phyloP scores from a whole-genome alignment of 2,329 filamentous ascomycete species.

The Aspergillus candidus region DNA sequence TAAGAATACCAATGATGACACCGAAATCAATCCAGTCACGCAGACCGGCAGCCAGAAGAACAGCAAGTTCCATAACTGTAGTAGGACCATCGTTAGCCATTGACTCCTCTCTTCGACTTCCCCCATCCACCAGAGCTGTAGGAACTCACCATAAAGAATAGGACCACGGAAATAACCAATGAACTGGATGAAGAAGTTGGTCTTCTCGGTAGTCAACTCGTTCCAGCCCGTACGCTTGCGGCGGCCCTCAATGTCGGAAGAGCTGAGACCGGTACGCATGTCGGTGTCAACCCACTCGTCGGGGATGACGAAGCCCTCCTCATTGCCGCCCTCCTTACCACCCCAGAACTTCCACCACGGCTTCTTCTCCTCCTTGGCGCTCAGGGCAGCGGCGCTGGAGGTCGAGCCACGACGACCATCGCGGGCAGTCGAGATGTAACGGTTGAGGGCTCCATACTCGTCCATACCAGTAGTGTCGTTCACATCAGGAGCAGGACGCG shows the following conservation, averaged over 20 bases:
- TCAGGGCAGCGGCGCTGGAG: slow-evolving; percentile 38
- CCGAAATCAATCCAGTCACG: slow-evolving; percentile 71
- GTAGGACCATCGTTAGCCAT: no score
- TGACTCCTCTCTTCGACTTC: no score
- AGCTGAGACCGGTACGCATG: slow-evolving; percentile 57
- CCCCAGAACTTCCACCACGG: slow-evolving; percentile 55
- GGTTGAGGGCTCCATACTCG: slow-evolving; percentile 60
- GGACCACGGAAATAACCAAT: slow-evolving; percentile 69
- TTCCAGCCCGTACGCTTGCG: slow-evolving; percentile 64
- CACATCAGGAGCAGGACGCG: slow-evolving; percentile 26
- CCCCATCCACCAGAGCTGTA: no score
- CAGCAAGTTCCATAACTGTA: slow-evolving; percentile 66
- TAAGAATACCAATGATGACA: slow-evolving; percentile 69
- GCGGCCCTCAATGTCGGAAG: slow-evolving; percentile 55
- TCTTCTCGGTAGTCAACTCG: slow-evolving; percentile 67
- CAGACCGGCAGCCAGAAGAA: slow-evolving; percentile 66
- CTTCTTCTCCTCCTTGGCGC: slow-evolving; percentile 43
- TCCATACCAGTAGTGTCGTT: slow-evolving; percentile 38
- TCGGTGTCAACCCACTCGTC: slow-evolving; percentile 66
- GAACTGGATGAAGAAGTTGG: slow-evolving; percentile 70
- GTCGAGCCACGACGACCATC: slow-evolving; percentile 50
- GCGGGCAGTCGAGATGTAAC: slow-evolving; percentile 62
- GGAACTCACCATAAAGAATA: slow-evolving; percentile 65
- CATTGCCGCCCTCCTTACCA: slow-evolving; percentile 20
- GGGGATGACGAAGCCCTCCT: slow-evolving; percentile 45